Evolutionary conservation across 2,329 filamentous ascomycete species (phyloP).

Genomic region (Cordyceps javanica): DNA sequence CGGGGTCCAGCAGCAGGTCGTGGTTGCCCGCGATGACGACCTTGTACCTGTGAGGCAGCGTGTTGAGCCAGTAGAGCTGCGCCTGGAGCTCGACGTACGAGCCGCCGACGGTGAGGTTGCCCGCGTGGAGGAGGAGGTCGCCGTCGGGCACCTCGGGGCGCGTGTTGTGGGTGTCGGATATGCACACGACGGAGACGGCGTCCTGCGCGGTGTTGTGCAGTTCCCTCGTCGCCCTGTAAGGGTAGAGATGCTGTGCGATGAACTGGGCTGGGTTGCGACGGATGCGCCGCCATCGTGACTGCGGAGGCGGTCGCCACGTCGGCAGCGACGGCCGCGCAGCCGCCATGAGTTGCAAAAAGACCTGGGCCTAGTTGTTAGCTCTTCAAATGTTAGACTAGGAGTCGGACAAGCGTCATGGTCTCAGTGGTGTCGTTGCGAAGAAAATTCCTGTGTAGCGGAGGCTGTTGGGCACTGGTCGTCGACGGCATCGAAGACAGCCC

Average conservation of each 20-base stretch:
- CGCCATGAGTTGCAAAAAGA: background rate
- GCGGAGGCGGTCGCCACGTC: background rate
- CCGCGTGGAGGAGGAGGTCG: slow-evolving; percentile 42
- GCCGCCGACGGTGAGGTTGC: slow-evolving; percentile 42
- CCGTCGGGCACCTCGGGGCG: slow-evolving; percentile 32
- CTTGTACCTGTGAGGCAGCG: slow-evolving; percentile 35
- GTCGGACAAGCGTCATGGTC: no score
- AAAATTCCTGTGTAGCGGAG: no score
- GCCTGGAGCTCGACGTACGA: slow-evolving; percentile 33
- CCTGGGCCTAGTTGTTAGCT: no score
- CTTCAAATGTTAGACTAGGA: no score
- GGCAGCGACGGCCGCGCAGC: background rate
- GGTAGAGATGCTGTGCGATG: slow-evolving; percentile 5
- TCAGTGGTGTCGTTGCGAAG: no score
- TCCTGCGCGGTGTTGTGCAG: background rate
- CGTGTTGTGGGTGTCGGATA: slow-evolving; percentile 41
- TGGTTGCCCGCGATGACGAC: slow-evolving; percentile 43
- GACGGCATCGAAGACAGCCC: no score
- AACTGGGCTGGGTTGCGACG: background rate
- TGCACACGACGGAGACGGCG: slow-evolving; percentile 29
- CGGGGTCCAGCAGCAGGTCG: slow-evolving; percentile 29
- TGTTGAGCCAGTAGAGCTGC: slow-evolving; percentile 34
- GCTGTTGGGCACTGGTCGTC: no score
- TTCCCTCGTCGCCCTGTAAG: background rate
- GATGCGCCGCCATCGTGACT: background rate